phyloP scores from a whole-genome alignment of 805 yeast genomes.

The Debaryomyces maramus region DNA sequence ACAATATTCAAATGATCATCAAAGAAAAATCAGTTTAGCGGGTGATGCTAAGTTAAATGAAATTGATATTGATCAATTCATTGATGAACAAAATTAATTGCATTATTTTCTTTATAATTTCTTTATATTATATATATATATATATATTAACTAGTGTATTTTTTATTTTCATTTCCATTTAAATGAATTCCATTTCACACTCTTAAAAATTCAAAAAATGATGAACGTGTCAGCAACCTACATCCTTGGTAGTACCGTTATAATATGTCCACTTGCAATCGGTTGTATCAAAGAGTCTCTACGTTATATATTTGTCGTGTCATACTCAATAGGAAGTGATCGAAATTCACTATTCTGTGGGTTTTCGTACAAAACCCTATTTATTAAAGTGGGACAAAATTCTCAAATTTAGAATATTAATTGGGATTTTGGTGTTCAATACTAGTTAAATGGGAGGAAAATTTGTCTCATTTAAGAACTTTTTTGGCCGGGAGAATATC shows the following conservation, averaged over 20 bases:
- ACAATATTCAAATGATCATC: slow-evolving; percentile 52
- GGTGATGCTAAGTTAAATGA: slow-evolving; percentile 66
- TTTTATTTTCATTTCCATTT: neutral
- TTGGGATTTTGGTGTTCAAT: too few species aligned
- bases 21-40: slow-evolving; percentile 53
- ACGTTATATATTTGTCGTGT: neutral
- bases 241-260: too few species aligned
- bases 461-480: neutral
- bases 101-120: slow-evolving; percentile 3
- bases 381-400: neutral
- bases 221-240: too few species aligned
- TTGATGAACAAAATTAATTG: slow-evolving; percentile 60
- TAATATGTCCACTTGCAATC: too few species aligned
- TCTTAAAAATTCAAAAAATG: neutral
- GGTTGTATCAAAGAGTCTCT: too few species aligned
- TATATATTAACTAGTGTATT: neutral
- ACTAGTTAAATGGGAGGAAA: too few species aligned
- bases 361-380: neutral
- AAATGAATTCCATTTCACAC: neutral
- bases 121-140: neutral
- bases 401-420: too few species aligned
- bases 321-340: neutral
- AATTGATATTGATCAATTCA: slow-evolving; percentile 70
- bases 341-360: neutral
- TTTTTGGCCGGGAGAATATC: neutral